Base-by-base conservation (phyloP, 495 filamentous ascomycete genomes). In the Lentithecium fluviatile region DNA sequence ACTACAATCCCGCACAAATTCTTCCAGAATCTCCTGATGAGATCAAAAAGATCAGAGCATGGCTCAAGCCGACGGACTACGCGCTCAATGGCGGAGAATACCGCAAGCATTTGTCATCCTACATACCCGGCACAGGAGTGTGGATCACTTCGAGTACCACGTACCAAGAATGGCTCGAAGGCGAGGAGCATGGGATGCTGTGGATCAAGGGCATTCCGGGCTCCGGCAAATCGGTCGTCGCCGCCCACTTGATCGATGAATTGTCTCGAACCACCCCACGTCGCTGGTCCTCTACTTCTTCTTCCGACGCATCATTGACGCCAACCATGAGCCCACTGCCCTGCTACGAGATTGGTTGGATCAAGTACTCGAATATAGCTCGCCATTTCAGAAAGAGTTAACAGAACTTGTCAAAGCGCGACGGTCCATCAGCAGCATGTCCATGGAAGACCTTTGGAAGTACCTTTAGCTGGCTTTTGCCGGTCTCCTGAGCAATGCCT, bases 181-280 rank as follows among this genome's bases (percentile, higher is more conserved):
- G 34, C 3, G 49, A 74, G 0, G 46, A 74, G 26, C n/a, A n/a
- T n/a, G 78, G 78, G 11, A 50, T 71, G 17, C 69, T 83, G 0
- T 82, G 79, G 78, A 73, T 82, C 46, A 76, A 74, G 58, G 80
- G 73, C n/a, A 75, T 81, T 32, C 73, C 80, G 6, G 81, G 81
- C 4, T 73, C 75, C 49, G 80, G 79, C 0, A 84, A 84, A 67
- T 75, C 70, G 11, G 79, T 83, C 19, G 45, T 80, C 15, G 78
- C 78, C 36, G 78, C 79, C n/a, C n/a, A n/a, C 2, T 61, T 43
- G 2, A 50, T 80, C 12, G 68, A 74, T 34, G 21, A 67, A 13
- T 45, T 64, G 4, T 69, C 80, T 55, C 25, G 43, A 3, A 21
- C 21, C 7, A 32, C 8, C 40, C 17, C 69, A 66, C 34, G 34